Evolutionary conservation across 805 yeast genomes (phyloP), one percentile per base, ranked within the genome.

Genomic region (Myxozyma nipponensis): DNA sequence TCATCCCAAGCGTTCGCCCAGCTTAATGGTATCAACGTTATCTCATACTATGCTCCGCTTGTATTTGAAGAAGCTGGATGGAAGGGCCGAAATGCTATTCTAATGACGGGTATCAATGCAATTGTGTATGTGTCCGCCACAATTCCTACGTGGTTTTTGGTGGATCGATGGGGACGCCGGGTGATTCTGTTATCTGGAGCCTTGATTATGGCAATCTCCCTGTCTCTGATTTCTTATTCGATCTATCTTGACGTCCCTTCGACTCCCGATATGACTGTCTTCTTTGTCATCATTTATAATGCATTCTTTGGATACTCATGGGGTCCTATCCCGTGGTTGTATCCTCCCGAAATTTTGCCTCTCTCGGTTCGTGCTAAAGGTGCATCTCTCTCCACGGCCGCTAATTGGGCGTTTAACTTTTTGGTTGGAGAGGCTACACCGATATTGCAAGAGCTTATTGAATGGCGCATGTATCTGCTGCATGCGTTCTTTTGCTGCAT

Each of bases 31-130:
- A 90, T 89, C 68, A 90, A 89, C 64, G 91, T 90, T 45, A 86
- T 90, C 47, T 83, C 95, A 1, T 90, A 90, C 69, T 89, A 89
- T 70, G 96, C 96, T 1, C 96, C 96, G 1, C 71, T 90, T 68
- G 95, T 89, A 42, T 90, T 89, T 68, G 96, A 90, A 66, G 86
- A 86, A 60, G 96, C 96, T 2, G 97, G 97, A 24, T 90, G 96
- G 96, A 69, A 76, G 5, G 96, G 96, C 23, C 74, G 95, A 53
- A 79, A 81, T 58, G 96, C 96, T 2, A 80, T 89, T 55, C 75
- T 88, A 56, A 86, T 89, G 95, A 87, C 97, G 0, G 97, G 97
- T 21, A 75, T 86, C 50, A 83, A 84, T 60, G 76, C 81, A 4
- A 54, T 83, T 10, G 71, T 83, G 30, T 83, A 84, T 63, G 73